Conservation (phyloP, 2,329 filamentous ascomycete genomes). For the Ceratocystis destructans region DNA sequence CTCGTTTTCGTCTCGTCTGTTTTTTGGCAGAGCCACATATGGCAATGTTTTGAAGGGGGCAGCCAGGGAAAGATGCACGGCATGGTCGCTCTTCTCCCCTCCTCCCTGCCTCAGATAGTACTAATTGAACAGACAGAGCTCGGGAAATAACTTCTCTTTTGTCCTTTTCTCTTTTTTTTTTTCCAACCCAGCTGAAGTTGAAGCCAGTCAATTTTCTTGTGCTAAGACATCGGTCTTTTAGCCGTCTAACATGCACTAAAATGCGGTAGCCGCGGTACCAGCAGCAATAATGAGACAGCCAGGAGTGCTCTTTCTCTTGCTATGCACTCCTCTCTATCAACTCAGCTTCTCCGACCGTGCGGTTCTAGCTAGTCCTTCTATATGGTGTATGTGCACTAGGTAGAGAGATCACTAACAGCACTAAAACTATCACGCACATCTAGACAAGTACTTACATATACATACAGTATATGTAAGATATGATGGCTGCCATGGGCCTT, state of each 20-base stretch:
- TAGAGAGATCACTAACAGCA: neutral
- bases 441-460: neutral
- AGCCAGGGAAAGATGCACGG: no score
- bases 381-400: neutral
- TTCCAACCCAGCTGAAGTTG: neutral
- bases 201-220: neutral
- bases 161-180: neutral
- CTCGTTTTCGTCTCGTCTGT: neutral
- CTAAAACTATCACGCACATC: neutral
- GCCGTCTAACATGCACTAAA: neutral
- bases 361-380: neutral
- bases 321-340: neutral
- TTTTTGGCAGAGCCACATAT: no score
- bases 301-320: neutral
- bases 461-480: neutral
- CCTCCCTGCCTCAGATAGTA: neutral
- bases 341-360: neutral
- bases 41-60: no score
- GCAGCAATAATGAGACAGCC: neutral
- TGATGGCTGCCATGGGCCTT: neutral
- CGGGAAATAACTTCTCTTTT: neutral
- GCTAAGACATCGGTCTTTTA: neutral
- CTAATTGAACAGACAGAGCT: neutral
- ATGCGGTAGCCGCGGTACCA: neutral
- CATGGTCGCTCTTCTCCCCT: no score